These are phyloP conservation scores for Pinus tabuliformis DNA, from an alignment of 75 land plant genomes.

Conservation along the genomic window DNA sequence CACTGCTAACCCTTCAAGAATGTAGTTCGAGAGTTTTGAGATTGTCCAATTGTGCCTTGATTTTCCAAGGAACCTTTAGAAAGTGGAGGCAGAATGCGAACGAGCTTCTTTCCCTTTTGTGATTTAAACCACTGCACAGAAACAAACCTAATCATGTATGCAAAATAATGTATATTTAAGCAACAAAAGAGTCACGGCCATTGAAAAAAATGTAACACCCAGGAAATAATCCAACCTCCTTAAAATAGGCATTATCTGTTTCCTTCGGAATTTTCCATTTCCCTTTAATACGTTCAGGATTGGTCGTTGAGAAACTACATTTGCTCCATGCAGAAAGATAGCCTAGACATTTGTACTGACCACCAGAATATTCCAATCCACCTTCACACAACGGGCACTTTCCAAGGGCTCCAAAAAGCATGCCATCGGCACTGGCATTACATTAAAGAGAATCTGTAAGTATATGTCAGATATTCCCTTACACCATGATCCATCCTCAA, in stretches of 20 bases:
- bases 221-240: constrained; percentile 44
- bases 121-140: constrained; percentile 84
- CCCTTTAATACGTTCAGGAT: constrained; percentile 58
- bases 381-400: constrained; percentile 76
- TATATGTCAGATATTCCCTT: neutral
- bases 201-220: neutral
- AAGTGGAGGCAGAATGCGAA: constrained; percentile 53
- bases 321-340: constrained; percentile 92
- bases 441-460: neutral
- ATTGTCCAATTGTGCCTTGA: constrained; percentile 7
- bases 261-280: constrained; percentile 92
- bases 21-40: constrained; percentile 28
- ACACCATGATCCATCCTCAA: no score
- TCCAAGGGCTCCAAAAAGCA: constrained; percentile 92
- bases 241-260: constrained; percentile 56
- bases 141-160: neutral
- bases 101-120: constrained; percentile 66
- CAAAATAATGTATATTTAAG: constrained; percentile 2
- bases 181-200: neutral
- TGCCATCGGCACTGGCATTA: constrained; percentile 85
- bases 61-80: constrained; percentile 18
- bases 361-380: constrained; percentile 61
- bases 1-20: constrained; percentile 53
- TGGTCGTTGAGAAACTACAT: constrained; percentile 67
- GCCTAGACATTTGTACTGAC: constrained; percentile 75